A percentile compares a stretch with the other conserved stretches of the same genome.
These are phyloP conservation scores for Cantharellus cinnabarinus DNA, from an alignment of 768 basidiomycete genomes.

Conservation along the genomic window DNA sequence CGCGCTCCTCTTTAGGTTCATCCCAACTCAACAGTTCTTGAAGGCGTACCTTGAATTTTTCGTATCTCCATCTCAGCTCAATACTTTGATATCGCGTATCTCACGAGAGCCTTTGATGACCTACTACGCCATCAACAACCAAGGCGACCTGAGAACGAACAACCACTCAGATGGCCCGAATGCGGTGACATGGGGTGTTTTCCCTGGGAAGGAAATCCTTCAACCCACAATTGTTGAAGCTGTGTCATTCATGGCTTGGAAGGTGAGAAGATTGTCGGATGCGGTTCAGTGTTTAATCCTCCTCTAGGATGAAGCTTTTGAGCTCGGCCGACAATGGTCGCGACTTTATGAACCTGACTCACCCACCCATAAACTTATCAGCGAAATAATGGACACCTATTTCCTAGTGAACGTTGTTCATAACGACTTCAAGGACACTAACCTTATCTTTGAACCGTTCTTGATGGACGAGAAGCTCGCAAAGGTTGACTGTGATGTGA, in stretches of 20 bases:
- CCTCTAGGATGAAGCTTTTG: conserved; percentile 74
- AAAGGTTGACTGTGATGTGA: too few relatives aligned
- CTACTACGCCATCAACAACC: conserved; percentile 94
- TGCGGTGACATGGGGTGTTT: conserved; percentile 98
- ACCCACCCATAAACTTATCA: conserved; percentile 51
- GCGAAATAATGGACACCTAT: conserved; percentile 56
- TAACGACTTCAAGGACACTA: conserved; percentile 75
- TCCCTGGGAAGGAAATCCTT: conserved; percentile 89
- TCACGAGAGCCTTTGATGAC: conserved; percentile 77
- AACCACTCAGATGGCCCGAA: conserved; percentile 89
- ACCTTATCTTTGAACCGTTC: conserved; percentile 79
- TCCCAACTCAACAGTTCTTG: neutral
- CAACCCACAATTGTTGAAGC: conserved; percentile 95
- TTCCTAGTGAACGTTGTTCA: conserved; percentile 91
- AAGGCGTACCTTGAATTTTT: conserved; percentile 96
- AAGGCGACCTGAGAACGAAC: conserved; percentile 87
- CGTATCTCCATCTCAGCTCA: conserved; percentile 53
- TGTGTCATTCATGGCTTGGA: conserved; percentile 97
- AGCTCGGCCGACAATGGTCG: conserved; percentile 83
- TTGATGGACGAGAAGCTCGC: conserved; percentile 7
- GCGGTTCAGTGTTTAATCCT: neutral
- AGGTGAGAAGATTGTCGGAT: conserved; percentile 27
- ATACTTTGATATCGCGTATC: conserved; percentile 54
- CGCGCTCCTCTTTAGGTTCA: conserved; percentile 1
- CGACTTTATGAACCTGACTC: conserved; percentile 63